Evolutionary conservation across 1,284 basidiomycete genomes (phyloP), one percentile per base, ranked within the genome.

Genomic region (Sanguinoderma infundibulare): DNA sequence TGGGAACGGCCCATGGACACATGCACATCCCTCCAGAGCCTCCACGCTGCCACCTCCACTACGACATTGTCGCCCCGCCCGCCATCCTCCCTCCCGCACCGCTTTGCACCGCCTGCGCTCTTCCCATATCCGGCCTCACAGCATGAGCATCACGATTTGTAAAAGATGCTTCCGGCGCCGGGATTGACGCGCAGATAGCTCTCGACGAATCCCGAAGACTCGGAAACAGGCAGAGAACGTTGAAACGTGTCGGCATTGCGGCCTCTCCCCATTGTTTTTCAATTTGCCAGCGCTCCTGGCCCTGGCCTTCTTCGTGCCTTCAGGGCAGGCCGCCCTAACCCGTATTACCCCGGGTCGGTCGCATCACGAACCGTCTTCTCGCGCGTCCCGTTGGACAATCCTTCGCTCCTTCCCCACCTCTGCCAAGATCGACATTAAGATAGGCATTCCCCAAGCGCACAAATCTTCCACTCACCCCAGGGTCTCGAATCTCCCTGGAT

Each of bases 121-220:
- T 32, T 55, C 10, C 20, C 56, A 54, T 20, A 32, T 20, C 50
- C 32, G 24, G 39, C 38, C 40, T 17, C 34, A 12, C 32, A 1
- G 46, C 40, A 51, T 57, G 55, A 39, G 57, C 65, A 66, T 66
- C 65, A 66, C 40, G 63, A 66, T 67, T 60, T 58, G 65, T 64
- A 57, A 66, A n/a, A 60, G 60, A 64, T 66, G 62, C 65, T 62
- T 49, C 56, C 53, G 51, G 56, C 39, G 44, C 39, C n/a, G 55
- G 39, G 42, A 58, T 50, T 47, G 59, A 54, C 60, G 62, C 61
- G 58, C 55, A 62, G 58, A 61, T 64, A 59, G 47, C 55, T 50
- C 38, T 54, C 51, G 36, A 47, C 40, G 49, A 36, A 20, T 42
- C 50, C 57, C 54, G 30, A 59, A 52, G 30, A 15, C 14, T 57